Evolutionary conservation across 805 yeast species (phyloP).

Genomic region (Myxozyma udenii): DNA sequence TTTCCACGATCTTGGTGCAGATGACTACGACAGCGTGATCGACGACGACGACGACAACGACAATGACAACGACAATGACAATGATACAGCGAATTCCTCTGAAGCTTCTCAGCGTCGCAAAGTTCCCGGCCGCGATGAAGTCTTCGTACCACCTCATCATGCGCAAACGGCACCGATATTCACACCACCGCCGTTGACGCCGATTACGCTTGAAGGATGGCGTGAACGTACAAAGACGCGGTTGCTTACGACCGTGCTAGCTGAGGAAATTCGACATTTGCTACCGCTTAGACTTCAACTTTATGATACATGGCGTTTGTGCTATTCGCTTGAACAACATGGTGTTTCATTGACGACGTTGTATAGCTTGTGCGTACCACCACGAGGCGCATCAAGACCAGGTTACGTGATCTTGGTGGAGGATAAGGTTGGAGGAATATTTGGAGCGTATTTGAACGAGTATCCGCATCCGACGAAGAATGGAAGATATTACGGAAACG

Average conservation of each 20-base stretch:
- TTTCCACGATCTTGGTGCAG: conserved; percentile 25
- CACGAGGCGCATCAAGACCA: conserved; percentile 40
- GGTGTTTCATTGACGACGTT: conserved; percentile 84
- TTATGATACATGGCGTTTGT: conserved; percentile 68
- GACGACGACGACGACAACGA: conserved; percentile 8
- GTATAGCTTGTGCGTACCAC: conserved; percentile 56
- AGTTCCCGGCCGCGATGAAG: not conserved
- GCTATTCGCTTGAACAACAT: conserved; percentile 85
- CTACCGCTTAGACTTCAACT: conserved; percentile 79
- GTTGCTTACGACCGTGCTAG: conserved; percentile 60
- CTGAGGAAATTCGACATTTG: conserved; percentile 67
- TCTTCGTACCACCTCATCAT: not conserved
- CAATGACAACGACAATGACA: conserved; percentile 5
- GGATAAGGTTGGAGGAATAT: conserved; percentile 49
- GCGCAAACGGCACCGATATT: conserved; percentile 10
- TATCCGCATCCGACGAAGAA: conserved; percentile 67
- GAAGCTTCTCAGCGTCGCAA: not conserved
- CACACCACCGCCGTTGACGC: conserved; percentile 48
- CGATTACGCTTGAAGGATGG: conserved; percentile 61
- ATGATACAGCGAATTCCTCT: not conserved
- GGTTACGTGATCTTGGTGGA: conserved; percentile 75
- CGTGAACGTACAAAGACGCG: conserved; percentile 53
- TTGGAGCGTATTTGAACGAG: conserved; percentile 53
- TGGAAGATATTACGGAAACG: conserved; percentile 82
- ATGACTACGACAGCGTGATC: conserved; percentile 5